These are phyloP conservation scores for Aegilops sharonensis DNA, from an alignment of 176 grass and related monocot genomes.

Conservation along the genomic window DNA sequence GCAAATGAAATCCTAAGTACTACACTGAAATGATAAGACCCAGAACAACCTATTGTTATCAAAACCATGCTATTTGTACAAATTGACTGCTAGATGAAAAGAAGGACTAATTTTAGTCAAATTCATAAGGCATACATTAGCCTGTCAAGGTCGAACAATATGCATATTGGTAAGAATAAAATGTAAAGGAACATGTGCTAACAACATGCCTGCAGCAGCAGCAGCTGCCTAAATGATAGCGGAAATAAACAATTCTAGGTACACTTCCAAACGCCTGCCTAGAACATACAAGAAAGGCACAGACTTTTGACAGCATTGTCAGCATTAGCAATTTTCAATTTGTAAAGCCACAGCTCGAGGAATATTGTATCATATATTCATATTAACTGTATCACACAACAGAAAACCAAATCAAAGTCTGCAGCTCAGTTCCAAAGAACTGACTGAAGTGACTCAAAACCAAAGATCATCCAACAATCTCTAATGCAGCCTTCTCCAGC, in stretches of 20 bases:
- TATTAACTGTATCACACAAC: conserved; percentile 7
- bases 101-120: background rate
- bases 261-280: background rate
- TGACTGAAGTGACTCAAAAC: no score
- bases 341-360: background rate
- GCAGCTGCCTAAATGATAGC: conserved; percentile 12
- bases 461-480: background rate
- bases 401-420: conserved; percentile 1
- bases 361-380: no score
- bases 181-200: no score
- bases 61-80: background rate
- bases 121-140: background rate
- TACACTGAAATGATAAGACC: background rate
- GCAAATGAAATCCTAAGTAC: background rate
- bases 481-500: background rate
- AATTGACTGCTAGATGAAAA: conserved; percentile 10
- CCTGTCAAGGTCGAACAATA: conserved; percentile 16
- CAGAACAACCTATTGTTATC: background rate
- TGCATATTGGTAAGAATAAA: conserved; percentile 12
- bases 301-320: conserved; percentile 17
- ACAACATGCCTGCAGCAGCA: no score
- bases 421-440: background rate
- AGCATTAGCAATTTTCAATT: conserved; percentile 9
- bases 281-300: background rate
- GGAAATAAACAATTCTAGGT: conserved; percentile 17